These are phyloP conservation scores for Psidium friedrichsthalianum DNA, from an alignment of 345 rosid species.

Conservation along the genomic window DNA sequence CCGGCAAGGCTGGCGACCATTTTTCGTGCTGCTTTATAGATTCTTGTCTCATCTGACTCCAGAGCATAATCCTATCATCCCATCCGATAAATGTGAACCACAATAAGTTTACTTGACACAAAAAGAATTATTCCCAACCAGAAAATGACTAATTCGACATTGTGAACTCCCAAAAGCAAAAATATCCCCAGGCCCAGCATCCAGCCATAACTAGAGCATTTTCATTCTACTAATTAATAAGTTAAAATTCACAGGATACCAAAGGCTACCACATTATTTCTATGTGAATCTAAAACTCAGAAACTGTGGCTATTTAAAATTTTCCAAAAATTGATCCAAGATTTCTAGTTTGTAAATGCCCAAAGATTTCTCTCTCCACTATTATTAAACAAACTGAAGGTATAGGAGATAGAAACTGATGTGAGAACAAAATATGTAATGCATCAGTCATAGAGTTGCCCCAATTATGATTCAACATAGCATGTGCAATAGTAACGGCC, in stretches of 20 bases:
- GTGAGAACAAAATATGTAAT: neutral
- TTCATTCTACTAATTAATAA: neutral
- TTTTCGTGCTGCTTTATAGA: conserved; percentile 87
- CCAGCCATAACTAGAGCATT: neutral
- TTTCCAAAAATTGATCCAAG: neutral
- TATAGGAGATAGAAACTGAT: neutral
- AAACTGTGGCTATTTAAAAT: neutral
- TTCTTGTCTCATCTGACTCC: conserved; percentile 87
- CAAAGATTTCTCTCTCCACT: neutral
- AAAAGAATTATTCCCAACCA: neutral
- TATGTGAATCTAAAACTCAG: neutral
- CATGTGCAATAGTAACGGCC: neutral
- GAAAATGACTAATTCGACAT: neutral
- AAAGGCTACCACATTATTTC: neutral
- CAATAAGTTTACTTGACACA: too few relatives aligned
- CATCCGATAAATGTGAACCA: neutral
- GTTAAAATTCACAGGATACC: neutral
- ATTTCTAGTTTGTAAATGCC: neutral
- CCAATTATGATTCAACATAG: neutral
- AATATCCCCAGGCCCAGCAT: neutral
- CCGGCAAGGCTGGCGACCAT: conserved; percentile 99
- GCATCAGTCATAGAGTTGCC: neutral
- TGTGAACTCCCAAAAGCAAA: neutral
- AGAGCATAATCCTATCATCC: conserved; percentile 66
- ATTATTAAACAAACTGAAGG: neutral